Percentiles rank a stretch among this genome's conserved stretches.
Evolutionary conservation across 257 asterid species (phyloP).

Genomic region (Penstemon eatonii): DNA sequence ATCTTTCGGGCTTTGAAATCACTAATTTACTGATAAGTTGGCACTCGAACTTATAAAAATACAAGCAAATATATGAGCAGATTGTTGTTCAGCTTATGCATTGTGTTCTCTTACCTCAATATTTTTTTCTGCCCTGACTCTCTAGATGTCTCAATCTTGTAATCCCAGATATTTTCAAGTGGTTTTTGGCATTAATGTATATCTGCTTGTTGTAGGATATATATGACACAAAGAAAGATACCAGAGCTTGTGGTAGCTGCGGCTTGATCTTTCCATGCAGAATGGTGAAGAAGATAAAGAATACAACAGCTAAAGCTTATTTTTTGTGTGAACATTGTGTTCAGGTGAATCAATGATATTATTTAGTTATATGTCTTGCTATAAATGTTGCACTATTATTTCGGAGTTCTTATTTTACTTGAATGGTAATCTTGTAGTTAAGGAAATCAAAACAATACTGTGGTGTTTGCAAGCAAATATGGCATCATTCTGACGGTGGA

Average conservation of each 20-base stretch:
- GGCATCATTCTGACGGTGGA: conserved; percentile 98
- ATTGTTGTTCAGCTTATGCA: conserved; percentile 10
- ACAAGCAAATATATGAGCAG: conserved; percentile 5
- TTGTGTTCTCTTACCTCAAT: conserved; percentile 14
- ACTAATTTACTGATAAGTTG: neutral
- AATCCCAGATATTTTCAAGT: conserved; percentile 26
- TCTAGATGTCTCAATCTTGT: conserved; percentile 2
- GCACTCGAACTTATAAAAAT: neutral
- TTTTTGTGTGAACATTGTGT: conserved; percentile 76
- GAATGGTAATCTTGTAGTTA: conserved; percentile 47
- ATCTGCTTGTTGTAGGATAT: conserved; percentile 47
- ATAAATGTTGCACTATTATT: conserved; percentile 22
- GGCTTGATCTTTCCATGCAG: conserved; percentile 57
- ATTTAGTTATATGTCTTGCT: conserved; percentile 16
- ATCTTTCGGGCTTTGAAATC: conserved; percentile 13
- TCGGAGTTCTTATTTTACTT: conserved; percentile 25
- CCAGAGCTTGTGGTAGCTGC: conserved; percentile 73
- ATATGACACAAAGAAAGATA: conserved; percentile 45
- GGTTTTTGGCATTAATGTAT: conserved; percentile 19
- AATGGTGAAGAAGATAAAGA: conserved; percentile 66
- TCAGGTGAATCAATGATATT: conserved; percentile 53
- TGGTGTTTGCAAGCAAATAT: conserved; percentile 83
- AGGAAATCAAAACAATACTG: conserved; percentile 82
- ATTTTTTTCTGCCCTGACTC: conserved; percentile 11
- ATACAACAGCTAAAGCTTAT: conserved; percentile 39